A percentile compares a stretch with the other conserved stretches of the same genome.
Evolutionary conservation across 2,329 filamentous ascomycete species (phyloP).

Genomic region (Fusarium anthophilum): DNA sequence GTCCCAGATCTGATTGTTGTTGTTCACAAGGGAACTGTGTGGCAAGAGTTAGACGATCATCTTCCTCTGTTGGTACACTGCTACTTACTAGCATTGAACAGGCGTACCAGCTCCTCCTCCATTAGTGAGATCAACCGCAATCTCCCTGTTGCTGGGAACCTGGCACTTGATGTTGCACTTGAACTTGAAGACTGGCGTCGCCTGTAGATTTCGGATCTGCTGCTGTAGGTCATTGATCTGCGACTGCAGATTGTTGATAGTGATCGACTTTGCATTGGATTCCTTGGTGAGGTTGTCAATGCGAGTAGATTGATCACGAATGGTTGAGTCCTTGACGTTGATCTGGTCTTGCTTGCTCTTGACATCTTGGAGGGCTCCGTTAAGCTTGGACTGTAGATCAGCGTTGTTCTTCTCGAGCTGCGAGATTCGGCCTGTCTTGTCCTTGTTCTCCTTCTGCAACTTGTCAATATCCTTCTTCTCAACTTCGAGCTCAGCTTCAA

Average conservation of each 20-base stretch:
- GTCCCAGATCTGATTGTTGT: not conserved
- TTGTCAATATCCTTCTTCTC: not conserved
- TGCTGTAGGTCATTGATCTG: not conserved
- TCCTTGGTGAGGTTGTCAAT: not conserved
- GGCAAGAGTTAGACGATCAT: not conserved
- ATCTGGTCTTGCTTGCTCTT: not conserved
- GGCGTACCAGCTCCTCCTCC: not conserved
- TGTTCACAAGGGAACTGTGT: not conserved
- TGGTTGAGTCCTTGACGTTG: not conserved
- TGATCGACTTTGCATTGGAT: not conserved
- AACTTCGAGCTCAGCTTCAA: not conserved
- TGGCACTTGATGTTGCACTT: not conserved
- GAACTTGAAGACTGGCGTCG: not conserved
- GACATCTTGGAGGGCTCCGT: not conserved
- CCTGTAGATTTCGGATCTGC: not conserved
- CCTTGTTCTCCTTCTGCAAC: not conserved
- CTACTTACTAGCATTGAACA: not conserved
- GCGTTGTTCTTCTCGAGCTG: not conserved
- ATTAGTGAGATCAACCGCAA: not conserved
- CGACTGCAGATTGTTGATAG: not conserved
- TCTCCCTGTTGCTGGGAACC: not conserved
- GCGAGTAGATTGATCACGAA: not conserved
- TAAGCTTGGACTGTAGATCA: not conserved
- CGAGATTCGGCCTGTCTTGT: not conserved
- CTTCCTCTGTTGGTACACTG: fast-evolving